These are phyloP conservation scores for Aureobasidium sp. DNA, from an alignment of 2,329 filamentous ascomycete genomes.

Conservation along the genomic window DNA sequence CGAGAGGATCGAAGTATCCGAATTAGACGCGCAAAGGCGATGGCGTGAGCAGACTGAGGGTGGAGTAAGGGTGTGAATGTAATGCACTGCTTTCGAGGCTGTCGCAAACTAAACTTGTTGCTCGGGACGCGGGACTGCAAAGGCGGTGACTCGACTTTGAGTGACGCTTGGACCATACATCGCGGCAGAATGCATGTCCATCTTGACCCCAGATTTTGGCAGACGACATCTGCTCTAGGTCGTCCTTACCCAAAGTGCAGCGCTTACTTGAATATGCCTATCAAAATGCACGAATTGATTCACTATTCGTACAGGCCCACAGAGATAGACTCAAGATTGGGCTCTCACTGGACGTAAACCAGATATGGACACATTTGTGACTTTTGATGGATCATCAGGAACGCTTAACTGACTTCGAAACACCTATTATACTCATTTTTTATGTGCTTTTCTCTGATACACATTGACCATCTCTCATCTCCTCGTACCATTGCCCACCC, in stretches of 20 bases:
- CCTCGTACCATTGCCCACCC: neutral
- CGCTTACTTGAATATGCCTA: neutral
- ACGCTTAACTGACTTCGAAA: neutral
- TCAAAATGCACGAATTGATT: neutral
- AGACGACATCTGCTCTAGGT: neutral
- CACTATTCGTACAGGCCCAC: no score
- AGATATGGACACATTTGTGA: neutral
- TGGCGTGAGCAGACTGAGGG: neutral
- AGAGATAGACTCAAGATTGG: no score
- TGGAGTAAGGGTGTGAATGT: neutral
- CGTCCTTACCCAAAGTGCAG: neutral
- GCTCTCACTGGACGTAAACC: no score
- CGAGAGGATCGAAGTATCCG: neutral
- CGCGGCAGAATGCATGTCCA: slow-evolving; percentile 1
- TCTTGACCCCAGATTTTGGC: neutral
- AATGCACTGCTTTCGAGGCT: neutral
- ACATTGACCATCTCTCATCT: neutral
- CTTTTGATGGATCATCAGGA: neutral
- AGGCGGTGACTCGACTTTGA: slow-evolving; percentile 1
- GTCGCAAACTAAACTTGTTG: slow-evolving; percentile 4
- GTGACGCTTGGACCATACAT: neutral
- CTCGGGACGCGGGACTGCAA: neutral
- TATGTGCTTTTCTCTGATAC: neutral
- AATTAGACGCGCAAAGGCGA: neutral
- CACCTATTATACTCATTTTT: neutral